Percentiles rank a stretch among this genome's conserved stretches.
Conservation (phyloP, 2,329 filamentous ascomycete species). For the Fusarium compactum region DNA sequence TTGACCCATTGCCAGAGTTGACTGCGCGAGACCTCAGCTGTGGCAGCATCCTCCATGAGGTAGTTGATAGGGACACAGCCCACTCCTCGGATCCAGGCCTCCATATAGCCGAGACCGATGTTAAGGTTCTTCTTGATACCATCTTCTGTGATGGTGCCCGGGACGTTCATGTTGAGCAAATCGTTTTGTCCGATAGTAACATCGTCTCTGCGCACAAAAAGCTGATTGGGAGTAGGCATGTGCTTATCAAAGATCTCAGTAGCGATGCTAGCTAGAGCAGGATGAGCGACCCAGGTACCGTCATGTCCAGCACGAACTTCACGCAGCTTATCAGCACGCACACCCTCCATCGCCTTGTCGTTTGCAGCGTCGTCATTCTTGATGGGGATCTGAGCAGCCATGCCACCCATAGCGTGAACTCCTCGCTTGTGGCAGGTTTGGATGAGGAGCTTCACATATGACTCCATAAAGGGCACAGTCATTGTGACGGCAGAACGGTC, state of each 20-base stretch:
- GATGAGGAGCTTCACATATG: conserved; percentile 95
- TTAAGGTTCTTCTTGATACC: conserved; percentile 98
- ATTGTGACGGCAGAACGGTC: conserved; percentile 94
- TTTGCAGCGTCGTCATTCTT: conserved; percentile 94
- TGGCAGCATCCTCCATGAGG: conserved; percentile 98
- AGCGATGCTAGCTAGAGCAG: conserved; percentile 88
- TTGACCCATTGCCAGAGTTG: conserved; percentile 98
- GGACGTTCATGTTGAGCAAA: conserved; percentile 97
- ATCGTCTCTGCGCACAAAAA: conserved; percentile 90
- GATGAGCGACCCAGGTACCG: conserved; percentile 97
- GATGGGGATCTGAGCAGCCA: conserved; percentile 99
- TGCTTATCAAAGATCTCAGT: conserved; percentile 95
- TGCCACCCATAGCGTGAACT: conserved; percentile 98
- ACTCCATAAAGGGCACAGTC: conserved; percentile 98
- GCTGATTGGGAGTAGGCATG: conserved; percentile 98
- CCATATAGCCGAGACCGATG: conserved; percentile 98
- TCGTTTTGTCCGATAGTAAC: conserved; percentile 88
- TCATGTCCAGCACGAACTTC: conserved; percentile 97
- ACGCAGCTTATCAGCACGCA: conserved; percentile 94
- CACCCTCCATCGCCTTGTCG: conserved; percentile 92
- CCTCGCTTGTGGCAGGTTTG: conserved; percentile 97
- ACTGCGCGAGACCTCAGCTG: conserved; percentile 92
- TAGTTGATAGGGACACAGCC: conserved; percentile 98
- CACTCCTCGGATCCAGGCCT: conserved; percentile 94
- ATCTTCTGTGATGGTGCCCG: conserved; percentile 89